These are phyloP conservation scores for Zasmidium angulare DNA, from an alignment of 2,329 filamentous ascomycete species.

Conservation along the genomic window DNA sequence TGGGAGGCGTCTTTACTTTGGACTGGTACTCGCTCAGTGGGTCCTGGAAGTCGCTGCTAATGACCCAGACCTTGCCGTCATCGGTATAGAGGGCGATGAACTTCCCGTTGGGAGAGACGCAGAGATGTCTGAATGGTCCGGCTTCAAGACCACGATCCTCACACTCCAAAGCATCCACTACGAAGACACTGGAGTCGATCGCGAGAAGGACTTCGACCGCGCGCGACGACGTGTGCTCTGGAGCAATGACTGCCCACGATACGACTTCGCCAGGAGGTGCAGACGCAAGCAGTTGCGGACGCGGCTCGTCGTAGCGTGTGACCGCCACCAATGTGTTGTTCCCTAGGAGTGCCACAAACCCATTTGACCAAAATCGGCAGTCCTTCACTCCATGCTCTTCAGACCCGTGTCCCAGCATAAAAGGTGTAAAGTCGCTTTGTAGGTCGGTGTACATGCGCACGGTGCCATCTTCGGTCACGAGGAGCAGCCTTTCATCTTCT, in stretches of 20 bases:
- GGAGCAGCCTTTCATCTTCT: constrained; percentile 86
- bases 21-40: constrained; percentile 90
- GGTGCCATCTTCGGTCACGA: constrained; percentile 84
- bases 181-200: constrained; percentile 78
- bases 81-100: constrained; percentile 85
- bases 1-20: constrained; percentile 77
- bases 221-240: constrained; percentile 81
- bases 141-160: constrained; percentile 90
- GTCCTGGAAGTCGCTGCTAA: constrained; percentile 92
- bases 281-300: constrained; percentile 76
- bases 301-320: constrained; percentile 85
- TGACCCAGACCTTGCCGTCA: constrained; percentile 84
- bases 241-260: constrained; percentile 86
- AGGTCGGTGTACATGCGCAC: constrained; percentile 88
- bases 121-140: constrained; percentile 87
- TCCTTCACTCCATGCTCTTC: constrained; percentile 83
- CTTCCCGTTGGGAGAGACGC: constrained; percentile 85
- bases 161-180: constrained; percentile 83
- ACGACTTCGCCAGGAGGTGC: constrained; percentile 77
- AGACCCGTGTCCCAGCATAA: constrained; percentile 82
- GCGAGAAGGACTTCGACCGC: constrained; percentile 91
- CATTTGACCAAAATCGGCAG: constrained; percentile 88
- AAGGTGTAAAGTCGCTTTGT: constrained; percentile 93
- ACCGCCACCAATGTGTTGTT: constrained; percentile 87
- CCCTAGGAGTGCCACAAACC: constrained; percentile 87